phyloP scores from a whole-genome alignment of 495 filamentous ascomycete genomes.

The Cercophora scortea region DNA sequence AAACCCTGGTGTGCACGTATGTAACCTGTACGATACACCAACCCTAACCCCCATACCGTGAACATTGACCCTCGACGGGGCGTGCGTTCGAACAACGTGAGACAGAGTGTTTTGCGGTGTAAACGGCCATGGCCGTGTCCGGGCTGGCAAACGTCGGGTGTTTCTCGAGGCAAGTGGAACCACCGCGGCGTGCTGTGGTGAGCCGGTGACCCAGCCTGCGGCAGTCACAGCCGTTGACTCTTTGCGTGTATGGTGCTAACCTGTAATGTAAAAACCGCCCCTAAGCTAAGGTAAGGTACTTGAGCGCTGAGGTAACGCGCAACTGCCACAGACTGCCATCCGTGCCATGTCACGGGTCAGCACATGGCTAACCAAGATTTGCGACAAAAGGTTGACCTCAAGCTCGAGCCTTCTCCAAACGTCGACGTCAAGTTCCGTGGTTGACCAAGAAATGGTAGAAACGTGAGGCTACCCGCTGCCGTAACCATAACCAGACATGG shows the following conservation, averaged over 20 bases:
- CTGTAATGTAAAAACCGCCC: neutral
- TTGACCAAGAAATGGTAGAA: slow-evolving; percentile 1
- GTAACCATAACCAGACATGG: too few relatives aligned
- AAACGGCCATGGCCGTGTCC: too few relatives aligned
- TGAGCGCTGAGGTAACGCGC: neutral
- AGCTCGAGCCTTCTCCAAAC: slow-evolving; percentile 2
- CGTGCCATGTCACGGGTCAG: slow-evolving; percentile 9
- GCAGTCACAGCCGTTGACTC: neutral
- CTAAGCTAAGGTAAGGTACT: neutral
- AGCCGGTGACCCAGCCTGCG: too few relatives aligned
- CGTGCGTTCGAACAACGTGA: too few relatives aligned
- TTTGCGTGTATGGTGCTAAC: neutral
- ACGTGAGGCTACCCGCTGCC: neutral
- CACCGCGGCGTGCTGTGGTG: too few relatives aligned
- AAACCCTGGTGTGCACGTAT: too few relatives aligned
- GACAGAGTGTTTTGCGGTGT: too few relatives aligned
- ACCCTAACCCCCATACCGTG: too few relatives aligned
- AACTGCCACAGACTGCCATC: slow-evolving; percentile 7
- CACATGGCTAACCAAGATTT: slow-evolving; percentile 28
- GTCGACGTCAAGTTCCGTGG: slow-evolving; percentile 3
- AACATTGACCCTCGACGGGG: too few relatives aligned
- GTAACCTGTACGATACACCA: too few relatives aligned
- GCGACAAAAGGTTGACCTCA: slow-evolving; percentile 12
- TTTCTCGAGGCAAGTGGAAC: too few relatives aligned
- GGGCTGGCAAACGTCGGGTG: too few relatives aligned